Evolutionary conservation across 2,329 filamentous ascomycete species (phyloP), one percentile per base, ranked within the genome.

Genomic region (Zelopaecilomyces penicillatus): DNA sequence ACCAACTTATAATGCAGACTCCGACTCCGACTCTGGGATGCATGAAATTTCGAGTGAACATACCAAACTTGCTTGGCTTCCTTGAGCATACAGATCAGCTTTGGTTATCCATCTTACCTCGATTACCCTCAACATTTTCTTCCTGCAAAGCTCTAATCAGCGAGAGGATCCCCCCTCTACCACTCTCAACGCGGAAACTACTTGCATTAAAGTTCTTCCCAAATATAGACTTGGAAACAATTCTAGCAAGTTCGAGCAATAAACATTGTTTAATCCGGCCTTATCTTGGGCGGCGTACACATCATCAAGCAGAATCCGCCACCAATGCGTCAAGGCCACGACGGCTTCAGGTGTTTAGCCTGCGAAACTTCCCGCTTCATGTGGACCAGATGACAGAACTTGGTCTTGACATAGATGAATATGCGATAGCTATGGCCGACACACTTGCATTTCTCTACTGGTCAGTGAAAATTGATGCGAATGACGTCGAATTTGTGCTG

Each of bases 401-500:
- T 0, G 54, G 51, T 0, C 55, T 77, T 0, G 49, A 63, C 1
- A 27, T 44, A 1, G 5, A 41, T 0, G 49, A 57, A 0, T 76
- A 74, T 48, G 68, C 71, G 0, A 43, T 43, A 1, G 57, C 59
- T 0, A 75, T 80, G 65, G 76, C 69, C 0, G 64, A 73, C 4
- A 62, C 68, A 0, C 62, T 80, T 0, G 74, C 75, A 0, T 59
- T 71, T 3, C 58, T 79, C 41, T 68, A 75, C 47, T 80, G 73
- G 74, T 38, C 51, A 2, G 67, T 62, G 0, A 48, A 58, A 9
- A 53, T 76, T 0, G 74, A 80, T 48, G 75, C 66, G 1, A 71
- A 70, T 32, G 75, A 77, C 38, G 64, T 80, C 2, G 73, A 80
- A 40, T 79, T 78, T 50, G 75, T 80, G 1, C 64, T 80, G 3